These are phyloP conservation scores for Cyberlindnera nakhonratchasimensis DNA, from an alignment of 805 yeast genomes.

Conservation along the genomic window DNA sequence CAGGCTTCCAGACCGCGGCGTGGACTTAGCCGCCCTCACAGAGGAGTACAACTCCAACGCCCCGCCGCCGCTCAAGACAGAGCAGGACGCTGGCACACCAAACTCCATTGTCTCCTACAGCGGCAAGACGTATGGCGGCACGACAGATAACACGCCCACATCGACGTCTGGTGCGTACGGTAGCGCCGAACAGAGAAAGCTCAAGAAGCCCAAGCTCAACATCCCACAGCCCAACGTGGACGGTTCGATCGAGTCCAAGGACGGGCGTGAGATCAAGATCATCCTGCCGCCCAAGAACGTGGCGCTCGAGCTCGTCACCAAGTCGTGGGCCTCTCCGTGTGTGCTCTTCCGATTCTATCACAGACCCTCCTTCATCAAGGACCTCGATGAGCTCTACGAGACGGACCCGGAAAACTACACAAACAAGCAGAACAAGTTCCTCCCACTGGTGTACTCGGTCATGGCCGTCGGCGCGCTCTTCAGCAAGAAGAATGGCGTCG, in stretches of 20 bases:
- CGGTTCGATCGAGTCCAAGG: slow-evolving; percentile 37
- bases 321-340: slow-evolving; percentile 84
- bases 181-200: slow-evolving; percentile 1
- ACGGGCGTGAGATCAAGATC: slow-evolving; percentile 50
- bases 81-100: slow-evolving; percentile 11
- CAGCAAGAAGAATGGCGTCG: slow-evolving; percentile 41
- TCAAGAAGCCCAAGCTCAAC: slow-evolving; percentile 19
- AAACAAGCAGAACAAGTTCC: slow-evolving; percentile 66
- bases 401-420: slow-evolving; percentile 69
- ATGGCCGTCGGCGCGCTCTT: slow-evolving; percentile 86
- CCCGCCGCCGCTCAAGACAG: slow-evolving; percentile 5
- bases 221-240: slow-evolving; percentile 33
- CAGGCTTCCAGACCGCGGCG: background rate
- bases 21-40: slow-evolving; percentile 9
- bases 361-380: slow-evolving; percentile 73
- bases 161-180: background rate
- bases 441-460: slow-evolving; percentile 81
- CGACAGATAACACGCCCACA: background rate
- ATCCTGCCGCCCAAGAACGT: slow-evolving; percentile 72
- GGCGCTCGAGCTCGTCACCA: slow-evolving; percentile 66
- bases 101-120: slow-evolving; percentile 1
- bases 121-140: background rate
- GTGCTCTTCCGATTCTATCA: slow-evolving; percentile 83
- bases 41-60: slow-evolving; percentile 13
- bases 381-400: slow-evolving; percentile 70